These are phyloP conservation scores for Chaetomium sp. DNA, from an alignment of 2,329 filamentous ascomycete species.

Conservation along the genomic window DNA sequence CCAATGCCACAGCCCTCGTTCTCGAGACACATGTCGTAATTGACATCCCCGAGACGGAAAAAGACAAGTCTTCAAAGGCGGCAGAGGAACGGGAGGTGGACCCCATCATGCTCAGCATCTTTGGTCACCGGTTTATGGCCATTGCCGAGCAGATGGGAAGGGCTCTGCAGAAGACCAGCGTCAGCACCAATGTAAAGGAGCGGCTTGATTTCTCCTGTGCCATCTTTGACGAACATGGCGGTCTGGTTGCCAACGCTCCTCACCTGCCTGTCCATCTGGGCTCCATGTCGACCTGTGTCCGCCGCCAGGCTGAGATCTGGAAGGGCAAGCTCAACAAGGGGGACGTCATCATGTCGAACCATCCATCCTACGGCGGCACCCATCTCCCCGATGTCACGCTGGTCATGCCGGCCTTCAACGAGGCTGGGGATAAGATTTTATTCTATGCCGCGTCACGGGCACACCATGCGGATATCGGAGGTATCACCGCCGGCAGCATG, in stretches of 20 bases:
- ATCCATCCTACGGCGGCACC: slow-evolving; percentile 81
- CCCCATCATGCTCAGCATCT: slow-evolving; percentile 76
- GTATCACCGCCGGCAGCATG: slow-evolving; percentile 81
- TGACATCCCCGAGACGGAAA: slow-evolving; percentile 62
- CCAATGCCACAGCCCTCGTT: slow-evolving; percentile 72
- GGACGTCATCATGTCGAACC: slow-evolving; percentile 82
- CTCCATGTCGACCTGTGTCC: slow-evolving; percentile 82
- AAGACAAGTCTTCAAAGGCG: slow-evolving; percentile 32
- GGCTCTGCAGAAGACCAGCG: slow-evolving; percentile 76
- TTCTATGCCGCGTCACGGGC: slow-evolving; percentile 82
- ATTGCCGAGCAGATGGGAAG: slow-evolving; percentile 85
- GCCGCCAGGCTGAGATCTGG: slow-evolving; percentile 79
- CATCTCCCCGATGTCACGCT: slow-evolving; percentile 84
- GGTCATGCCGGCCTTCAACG: slow-evolving; percentile 74
- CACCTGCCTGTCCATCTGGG: slow-evolving; percentile 81
- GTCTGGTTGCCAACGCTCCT: slow-evolving; percentile 76
- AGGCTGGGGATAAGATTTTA: slow-evolving; percentile 66
- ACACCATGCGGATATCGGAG: slow-evolving; percentile 83
- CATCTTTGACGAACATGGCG: slow-evolving; percentile 74
- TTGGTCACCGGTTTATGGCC: slow-evolving; percentile 81
- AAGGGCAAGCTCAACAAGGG: slow-evolving; percentile 74
- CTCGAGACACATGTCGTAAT: slow-evolving; percentile 88
- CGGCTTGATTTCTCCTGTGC: slow-evolving; percentile 82
- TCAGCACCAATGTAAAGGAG: slow-evolving; percentile 80
- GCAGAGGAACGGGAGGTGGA: slow-evolving; percentile 57